A percentile compares a stretch with the other conserved stretches of the same genome.
phyloP scores from a whole-genome alignment of 148 eudicot genomes.

The Agrostemma githago region DNA sequence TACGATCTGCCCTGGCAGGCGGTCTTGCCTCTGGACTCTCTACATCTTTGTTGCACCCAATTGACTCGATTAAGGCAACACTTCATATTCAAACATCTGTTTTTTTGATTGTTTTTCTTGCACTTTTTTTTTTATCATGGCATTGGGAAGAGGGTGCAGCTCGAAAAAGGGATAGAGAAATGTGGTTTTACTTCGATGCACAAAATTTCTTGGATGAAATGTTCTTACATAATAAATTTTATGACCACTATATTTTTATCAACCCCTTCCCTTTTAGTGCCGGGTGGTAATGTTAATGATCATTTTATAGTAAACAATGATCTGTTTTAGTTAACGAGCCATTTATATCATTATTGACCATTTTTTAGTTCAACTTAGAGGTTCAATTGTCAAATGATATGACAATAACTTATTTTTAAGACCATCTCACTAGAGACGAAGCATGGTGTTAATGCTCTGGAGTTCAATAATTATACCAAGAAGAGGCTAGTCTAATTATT shows the following conservation, averaged over 20 bases:
- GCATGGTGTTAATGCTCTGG: conserved; percentile 36
- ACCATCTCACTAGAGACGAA: not conserved
- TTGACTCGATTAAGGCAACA: conserved; percentile 79
- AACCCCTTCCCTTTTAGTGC: not conserved
- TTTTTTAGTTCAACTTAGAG: not conserved
- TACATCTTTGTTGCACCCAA: conserved; percentile 77
- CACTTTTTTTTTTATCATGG: not conserved
- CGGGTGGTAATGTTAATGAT: not conserved
- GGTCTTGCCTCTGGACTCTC: conserved; percentile 93
- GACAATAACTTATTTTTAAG: not conserved
- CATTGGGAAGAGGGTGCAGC: not conserved
- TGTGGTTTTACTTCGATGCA: not conserved
- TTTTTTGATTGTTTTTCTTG: not conserved
- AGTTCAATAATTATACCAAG: conserved; percentile 24
- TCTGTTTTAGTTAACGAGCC: not conserved
- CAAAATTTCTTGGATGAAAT: not conserved
- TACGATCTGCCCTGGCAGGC: conserved; percentile 82
- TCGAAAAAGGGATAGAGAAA: not conserved
- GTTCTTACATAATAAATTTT: not conserved
- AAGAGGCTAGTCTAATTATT: conserved; percentile 20
- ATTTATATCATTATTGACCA: too few relatives aligned
- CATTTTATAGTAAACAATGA: not conserved
- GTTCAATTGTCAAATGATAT: not conserved
- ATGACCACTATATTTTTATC: not conserved
- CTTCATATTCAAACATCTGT: conserved; percentile 10